phyloP scores from a whole-genome alignment of 2,329 filamentous ascomycete species.

The Acephala macrosclerotiorum region DNA sequence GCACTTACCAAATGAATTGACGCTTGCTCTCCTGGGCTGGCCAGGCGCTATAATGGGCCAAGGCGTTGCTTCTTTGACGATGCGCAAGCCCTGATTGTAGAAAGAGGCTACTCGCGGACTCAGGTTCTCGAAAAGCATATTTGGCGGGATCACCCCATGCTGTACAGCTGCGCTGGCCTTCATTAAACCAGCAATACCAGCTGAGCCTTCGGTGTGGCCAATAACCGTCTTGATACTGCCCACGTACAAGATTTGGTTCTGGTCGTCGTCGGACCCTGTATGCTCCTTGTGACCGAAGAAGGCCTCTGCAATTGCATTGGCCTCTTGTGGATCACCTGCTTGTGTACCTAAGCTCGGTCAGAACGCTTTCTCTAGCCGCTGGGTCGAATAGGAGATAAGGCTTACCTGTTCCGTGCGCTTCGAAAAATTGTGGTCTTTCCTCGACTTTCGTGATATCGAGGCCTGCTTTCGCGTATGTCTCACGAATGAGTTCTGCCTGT shows the following conservation, averaged over 20 bases:
- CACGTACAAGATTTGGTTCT: conserved; percentile 26
- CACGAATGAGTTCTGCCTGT: conserved; percentile 53
- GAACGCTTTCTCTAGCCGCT: neutral
- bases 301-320: conserved; percentile 47
- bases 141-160: conserved; percentile 40
- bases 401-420: conserved; percentile 33
- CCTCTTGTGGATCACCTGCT: conserved; percentile 46
- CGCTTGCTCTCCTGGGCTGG: conserved; percentile 24
- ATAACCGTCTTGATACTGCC: conserved; percentile 39
- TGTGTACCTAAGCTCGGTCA: conserved; percentile 44
- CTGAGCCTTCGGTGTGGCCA: conserved; percentile 39
- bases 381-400: conserved; percentile 39
- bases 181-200: conserved; percentile 41
- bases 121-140: conserved; percentile 45
- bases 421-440: conserved; percentile 9
- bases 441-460: conserved; percentile 43
- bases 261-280: no score
- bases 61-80: conserved; percentile 11
- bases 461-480: conserved; percentile 52
- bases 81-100: conserved; percentile 3
- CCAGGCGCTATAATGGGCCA: conserved; percentile 23
- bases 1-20: neutral
- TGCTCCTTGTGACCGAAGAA: conserved; percentile 16
- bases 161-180: conserved; percentile 39
- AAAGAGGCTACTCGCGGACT: neutral